Base-by-base conservation (phyloP, 768 basidiomycete species). In the Tylopilus vinaceipallidus region DNA sequence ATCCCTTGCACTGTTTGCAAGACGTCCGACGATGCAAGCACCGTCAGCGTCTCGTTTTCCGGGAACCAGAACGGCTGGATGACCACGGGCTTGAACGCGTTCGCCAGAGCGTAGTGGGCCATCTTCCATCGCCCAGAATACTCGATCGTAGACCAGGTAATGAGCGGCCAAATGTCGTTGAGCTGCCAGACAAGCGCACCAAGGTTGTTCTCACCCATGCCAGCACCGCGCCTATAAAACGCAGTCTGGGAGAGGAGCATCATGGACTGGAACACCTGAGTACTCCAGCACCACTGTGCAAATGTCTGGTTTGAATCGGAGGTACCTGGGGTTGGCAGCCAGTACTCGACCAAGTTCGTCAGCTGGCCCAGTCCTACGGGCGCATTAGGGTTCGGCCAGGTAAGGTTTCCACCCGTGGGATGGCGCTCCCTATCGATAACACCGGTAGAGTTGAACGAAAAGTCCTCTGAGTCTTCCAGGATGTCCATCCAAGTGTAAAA, bases 211-310 rank as follows among this genome's bases (percentile, higher is more conserved):
- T 82, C 80, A 48, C 75, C 75, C 40, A 71, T 70, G 7, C 81
- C 81, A 0, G 81, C 78, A 17, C 81, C 80, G 29, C 75, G 77
- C 27, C 81, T 70, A 63, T 83, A 83, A 70, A 73, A 83, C 6
- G 79, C 74, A 35, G 82, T 74, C 58, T 83, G 69, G n/a, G 79
- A 71, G 17, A 75, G 70, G 70, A 82, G 80, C 37, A 76, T 75
- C 73, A 82, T 74, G 17, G 76, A 68, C 54, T 82, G 81, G 75
- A 82, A 82, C n/a, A 82, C 54, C 55, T 82, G 81, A 3, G 81
- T 82, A 61, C 78, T 80, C 70, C 73, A 83, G 63, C 78, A 81
- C 80, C 80, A 82, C 57, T 82, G 79, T 0, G 81, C 77, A 60
- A 83, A 82, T 0, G 80, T 82, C 56, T 79, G 75, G 50, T 83